These are phyloP conservation scores for Apiospora hydei DNA, from an alignment of 2,329 filamentous ascomycete genomes.

Conservation along the genomic window DNA sequence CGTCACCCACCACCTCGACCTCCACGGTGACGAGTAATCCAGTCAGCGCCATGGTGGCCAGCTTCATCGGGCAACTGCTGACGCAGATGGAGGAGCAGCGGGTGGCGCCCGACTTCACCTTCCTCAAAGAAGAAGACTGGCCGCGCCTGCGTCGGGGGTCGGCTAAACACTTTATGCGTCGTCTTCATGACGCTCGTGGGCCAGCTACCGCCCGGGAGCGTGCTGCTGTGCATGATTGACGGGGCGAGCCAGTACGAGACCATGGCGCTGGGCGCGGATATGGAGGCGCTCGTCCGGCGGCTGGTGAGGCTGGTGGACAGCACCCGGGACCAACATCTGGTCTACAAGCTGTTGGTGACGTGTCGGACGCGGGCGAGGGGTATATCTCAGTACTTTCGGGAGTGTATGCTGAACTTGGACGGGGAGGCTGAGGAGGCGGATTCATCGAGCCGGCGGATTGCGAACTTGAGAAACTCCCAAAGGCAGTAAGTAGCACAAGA, in stretches of 20 bases:
- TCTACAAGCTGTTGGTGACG: slow-evolving; percentile 31
- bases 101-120: slow-evolving; percentile 23
- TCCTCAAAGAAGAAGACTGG: slow-evolving; percentile 27
- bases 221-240: slow-evolving; percentile 32
- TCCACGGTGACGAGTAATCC: neutral
- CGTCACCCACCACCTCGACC: neutral
- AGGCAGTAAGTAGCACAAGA: too few species aligned
- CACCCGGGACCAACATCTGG: slow-evolving; percentile 23
- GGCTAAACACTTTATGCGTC: slow-evolving; percentile 27
- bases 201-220: slow-evolving; percentile 25
- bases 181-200: slow-evolving; percentile 27
- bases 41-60: slow-evolving; percentile 26
- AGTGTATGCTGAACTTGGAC: slow-evolving; percentile 27
- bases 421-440: slow-evolving; percentile 28
- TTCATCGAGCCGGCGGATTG: slow-evolving; percentile 29
- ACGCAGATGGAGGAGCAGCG: slow-evolving; percentile 27
- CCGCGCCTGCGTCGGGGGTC: slow-evolving; percentile 5
- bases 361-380: slow-evolving; percentile 28
- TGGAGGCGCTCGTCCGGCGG: slow-evolving; percentile 25
- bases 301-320: slow-evolving; percentile 24
- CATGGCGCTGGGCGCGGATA: slow-evolving; percentile 23
- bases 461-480: neutral
- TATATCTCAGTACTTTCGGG: slow-evolving; percentile 28
- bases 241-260: slow-evolving; percentile 31
- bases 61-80: slow-evolving; percentile 30